Conservation (phyloP, 163 green algal species). For the Volvox carteri region DNA sequence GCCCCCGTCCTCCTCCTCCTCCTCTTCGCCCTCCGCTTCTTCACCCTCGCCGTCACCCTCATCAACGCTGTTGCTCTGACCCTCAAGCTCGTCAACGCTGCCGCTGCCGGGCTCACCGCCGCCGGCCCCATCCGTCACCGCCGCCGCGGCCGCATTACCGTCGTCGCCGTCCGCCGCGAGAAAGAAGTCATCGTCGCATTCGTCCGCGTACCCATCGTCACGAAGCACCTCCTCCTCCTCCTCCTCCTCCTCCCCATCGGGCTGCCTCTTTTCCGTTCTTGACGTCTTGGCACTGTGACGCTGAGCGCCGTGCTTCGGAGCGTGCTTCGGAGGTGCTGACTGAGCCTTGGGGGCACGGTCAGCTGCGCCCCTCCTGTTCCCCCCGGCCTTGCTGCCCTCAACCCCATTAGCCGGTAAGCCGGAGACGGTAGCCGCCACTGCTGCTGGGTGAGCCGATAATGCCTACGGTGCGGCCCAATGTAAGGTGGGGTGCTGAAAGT, state of each 20-base stretch:
- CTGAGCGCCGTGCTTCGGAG: too few species aligned
- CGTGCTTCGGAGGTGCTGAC: too few species aligned
- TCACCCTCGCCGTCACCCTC: neutral
- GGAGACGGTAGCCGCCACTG: too few species aligned
- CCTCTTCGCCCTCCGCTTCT: neutral
- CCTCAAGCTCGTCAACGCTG: neutral
- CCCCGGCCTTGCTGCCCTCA: too few species aligned
- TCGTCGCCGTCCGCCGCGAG: neutral
- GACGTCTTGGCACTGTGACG: too few species aligned
- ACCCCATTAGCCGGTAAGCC: too few species aligned
- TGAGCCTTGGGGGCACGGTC: too few species aligned
- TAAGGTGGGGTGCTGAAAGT: too few species aligned
- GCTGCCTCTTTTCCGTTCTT: neutral
- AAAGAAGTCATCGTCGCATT: conserved; percentile 2
- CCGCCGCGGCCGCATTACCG: neutral
- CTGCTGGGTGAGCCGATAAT: too few species aligned
- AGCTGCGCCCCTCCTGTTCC: too few species aligned
- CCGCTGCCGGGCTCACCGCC: neutral
- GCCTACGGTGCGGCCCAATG: too few species aligned
- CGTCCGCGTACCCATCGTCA: neutral
- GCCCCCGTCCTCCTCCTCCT: conserved; percentile 23
- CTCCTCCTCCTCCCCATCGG: neutral
- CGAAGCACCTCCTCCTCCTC: neutral
- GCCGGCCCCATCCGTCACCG: neutral
- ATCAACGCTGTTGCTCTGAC: neutral